phyloP scores from a whole-genome alignment of 2,329 filamentous ascomycete genomes.

The Cyphellophora europaea region DNA sequence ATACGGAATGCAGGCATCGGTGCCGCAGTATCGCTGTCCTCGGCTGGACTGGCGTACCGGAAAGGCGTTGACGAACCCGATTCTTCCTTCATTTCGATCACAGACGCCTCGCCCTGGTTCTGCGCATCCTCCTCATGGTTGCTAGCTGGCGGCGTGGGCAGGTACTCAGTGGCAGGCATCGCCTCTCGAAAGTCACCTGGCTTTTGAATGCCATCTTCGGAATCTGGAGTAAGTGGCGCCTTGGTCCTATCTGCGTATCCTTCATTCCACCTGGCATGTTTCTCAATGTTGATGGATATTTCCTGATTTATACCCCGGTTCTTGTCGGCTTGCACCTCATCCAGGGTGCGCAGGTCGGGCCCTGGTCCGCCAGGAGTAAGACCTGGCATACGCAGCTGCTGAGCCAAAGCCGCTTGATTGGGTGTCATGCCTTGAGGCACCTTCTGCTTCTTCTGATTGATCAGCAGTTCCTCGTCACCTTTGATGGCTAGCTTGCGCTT shows the following conservation, averaged over 20 bases:
- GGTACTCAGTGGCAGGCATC: constrained; percentile 54
- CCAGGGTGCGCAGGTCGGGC: constrained; percentile 66
- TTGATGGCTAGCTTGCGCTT: constrained; percentile 86
- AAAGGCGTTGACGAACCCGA: constrained; percentile 23
- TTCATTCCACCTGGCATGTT: constrained; percentile 86
- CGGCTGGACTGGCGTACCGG: constrained; percentile 32
- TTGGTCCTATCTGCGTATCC: constrained; percentile 82
- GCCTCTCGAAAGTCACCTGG: constrained; percentile 56
- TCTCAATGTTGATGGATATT: constrained; percentile 77
- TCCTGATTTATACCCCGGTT: constrained; percentile 71
- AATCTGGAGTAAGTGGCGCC: constrained; percentile 70
- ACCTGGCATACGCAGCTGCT: constrained; percentile 60
- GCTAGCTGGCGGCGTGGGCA: constrained; percentile 39
- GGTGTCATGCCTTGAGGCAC: constrained; percentile 51
- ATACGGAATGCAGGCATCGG: constrained; percentile 63
- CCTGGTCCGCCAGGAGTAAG: constrained; percentile 62
- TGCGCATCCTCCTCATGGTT: constrained; percentile 33
- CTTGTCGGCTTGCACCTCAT: constrained; percentile 70
- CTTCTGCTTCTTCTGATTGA: constrained; percentile 82
- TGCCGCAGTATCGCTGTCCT: constrained; percentile 30
- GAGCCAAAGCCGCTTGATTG: constrained; percentile 50
- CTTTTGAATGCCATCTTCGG: constrained; percentile 45
- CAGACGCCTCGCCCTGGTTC: constrained; percentile 6
- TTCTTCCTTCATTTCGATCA: constrained; percentile 15
- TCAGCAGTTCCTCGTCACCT: constrained; percentile 83